phyloP scores from a whole-genome alignment of 2,329 filamentous ascomycete genomes.

The Rosellinia necatrix region DNA sequence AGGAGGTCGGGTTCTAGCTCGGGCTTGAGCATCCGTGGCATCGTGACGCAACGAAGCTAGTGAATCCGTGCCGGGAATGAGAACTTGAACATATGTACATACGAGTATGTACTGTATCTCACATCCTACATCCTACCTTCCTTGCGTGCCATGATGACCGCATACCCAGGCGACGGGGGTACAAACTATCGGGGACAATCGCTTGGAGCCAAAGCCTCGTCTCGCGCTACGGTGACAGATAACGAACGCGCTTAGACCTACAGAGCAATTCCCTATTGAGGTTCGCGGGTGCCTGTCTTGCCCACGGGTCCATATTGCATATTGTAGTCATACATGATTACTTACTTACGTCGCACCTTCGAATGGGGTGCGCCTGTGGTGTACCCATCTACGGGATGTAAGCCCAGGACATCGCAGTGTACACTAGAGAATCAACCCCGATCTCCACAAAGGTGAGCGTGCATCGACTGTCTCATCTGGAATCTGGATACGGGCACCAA shows the following conservation, averaged over 20 bases:
- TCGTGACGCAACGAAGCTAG: conserved; percentile 17
- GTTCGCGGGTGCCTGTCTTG: no score
- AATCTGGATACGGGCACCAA: no score
- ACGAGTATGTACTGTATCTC: neutral
- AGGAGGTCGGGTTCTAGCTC: neutral
- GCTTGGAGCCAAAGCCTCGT: neutral
- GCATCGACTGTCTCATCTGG: no score
- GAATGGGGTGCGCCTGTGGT: no score
- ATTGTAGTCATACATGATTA: no score
- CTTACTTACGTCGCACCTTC: no score
- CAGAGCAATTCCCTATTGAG: no score
- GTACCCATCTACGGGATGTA: no score
- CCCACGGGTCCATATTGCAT: neutral
- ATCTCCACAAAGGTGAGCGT: no score
- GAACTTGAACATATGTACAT: no score
- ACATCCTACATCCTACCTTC: neutral
- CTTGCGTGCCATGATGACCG: neutral
- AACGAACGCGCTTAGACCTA: neutral
- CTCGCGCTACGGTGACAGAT: neutral
- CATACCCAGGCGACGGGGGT: neutral
- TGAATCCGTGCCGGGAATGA: neutral
- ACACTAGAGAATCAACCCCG: no score
- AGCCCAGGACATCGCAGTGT: no score
- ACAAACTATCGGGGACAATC: neutral
- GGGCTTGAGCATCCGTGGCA: conserved; percentile 8